Percentiles rank a stretch among this genome's conserved stretches.
Conservation (phyloP, 495 filamentous ascomycete genomes). For the Pyrenopolyporus hunteri region DNA sequence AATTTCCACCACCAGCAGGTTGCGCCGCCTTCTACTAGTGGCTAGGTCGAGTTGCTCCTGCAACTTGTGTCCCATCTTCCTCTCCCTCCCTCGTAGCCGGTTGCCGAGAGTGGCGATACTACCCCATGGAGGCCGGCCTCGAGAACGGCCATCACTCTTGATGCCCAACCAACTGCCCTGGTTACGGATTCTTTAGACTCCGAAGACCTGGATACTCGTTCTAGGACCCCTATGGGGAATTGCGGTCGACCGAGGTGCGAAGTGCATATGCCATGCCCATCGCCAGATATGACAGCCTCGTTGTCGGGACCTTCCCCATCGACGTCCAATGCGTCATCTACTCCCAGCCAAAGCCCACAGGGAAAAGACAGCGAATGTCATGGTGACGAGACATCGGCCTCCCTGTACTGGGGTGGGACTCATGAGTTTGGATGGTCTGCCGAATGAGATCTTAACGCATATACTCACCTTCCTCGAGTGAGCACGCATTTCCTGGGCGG, state of each 20-base stretch:
- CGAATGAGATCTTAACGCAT: slow-evolving; percentile 62
- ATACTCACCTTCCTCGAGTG: slow-evolving; percentile 63
- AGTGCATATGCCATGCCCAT: slow-evolving; percentile 19
- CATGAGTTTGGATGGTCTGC: slow-evolving; percentile 48
- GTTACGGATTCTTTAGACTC: slow-evolving; percentile 28
- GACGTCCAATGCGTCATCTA: slow-evolving; percentile 20
- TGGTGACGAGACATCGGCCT: slow-evolving; percentile 18
- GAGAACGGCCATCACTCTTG: slow-evolving; percentile 40
- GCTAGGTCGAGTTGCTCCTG: slow-evolving; percentile 28
- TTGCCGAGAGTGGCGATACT: slow-evolving; percentile 38
- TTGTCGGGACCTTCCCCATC: slow-evolving; percentile 7
- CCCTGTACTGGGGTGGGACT: slow-evolving; percentile 39
- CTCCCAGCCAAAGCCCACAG: not conserved
- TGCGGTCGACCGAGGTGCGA: slow-evolving; percentile 27
- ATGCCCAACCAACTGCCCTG: slow-evolving; percentile 42
- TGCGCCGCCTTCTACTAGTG: slow-evolving; percentile 47
- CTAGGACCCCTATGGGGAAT: slow-evolving; percentile 7
- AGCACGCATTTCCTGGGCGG: slow-evolving; percentile 58
- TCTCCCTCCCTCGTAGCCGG: slow-evolving; percentile 30
- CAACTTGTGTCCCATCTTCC: slow-evolving; percentile 19
- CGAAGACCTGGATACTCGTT: slow-evolving; percentile 22
- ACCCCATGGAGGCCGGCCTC: slow-evolving; percentile 39
- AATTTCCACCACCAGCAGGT: slow-evolving; percentile 92
- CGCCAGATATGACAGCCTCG: slow-evolving; percentile 20
- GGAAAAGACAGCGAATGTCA: slow-evolving; percentile 22